Conservation (phyloP, 2,329 filamentous ascomycete genomes). For the Penicillium rolfsii region DNA sequence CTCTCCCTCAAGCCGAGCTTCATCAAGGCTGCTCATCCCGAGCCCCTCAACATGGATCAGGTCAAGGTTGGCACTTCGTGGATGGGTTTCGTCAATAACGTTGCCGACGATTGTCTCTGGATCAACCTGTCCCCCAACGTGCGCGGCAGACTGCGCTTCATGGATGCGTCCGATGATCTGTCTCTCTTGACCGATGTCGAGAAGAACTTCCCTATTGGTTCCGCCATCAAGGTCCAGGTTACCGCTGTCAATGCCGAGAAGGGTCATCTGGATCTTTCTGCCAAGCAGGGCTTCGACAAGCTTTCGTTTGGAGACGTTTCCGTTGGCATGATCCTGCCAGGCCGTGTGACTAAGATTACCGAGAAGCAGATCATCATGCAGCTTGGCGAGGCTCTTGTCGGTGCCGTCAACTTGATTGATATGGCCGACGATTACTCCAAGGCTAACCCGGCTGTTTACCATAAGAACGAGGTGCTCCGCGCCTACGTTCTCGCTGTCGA, state of each 20-base stretch:
- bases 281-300: slow-evolving; percentile 64
- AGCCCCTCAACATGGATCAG: slow-evolving; percentile 71
- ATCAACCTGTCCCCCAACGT: slow-evolving; percentile 87
- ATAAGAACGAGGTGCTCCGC: slow-evolving; percentile 82
- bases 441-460: slow-evolving; percentile 73
- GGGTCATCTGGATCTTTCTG: slow-evolving; percentile 81
- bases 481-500: slow-evolving; percentile 86
- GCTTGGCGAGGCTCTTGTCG: slow-evolving; percentile 77
- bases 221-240: slow-evolving; percentile 79
- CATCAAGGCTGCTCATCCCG: slow-evolving; percentile 57
- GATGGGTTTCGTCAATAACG: slow-evolving; percentile 89
- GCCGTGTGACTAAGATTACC: slow-evolving; percentile 80
- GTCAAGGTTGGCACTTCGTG: slow-evolving; percentile 72
- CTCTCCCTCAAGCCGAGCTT: slow-evolving; percentile 76
- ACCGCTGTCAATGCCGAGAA: slow-evolving; percentile 72
- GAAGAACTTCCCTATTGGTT: slow-evolving; percentile 85
- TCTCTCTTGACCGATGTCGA: slow-evolving; percentile 75
- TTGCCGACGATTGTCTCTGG: slow-evolving; percentile 79
- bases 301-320: slow-evolving; percentile 73
- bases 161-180: slow-evolving; percentile 86
- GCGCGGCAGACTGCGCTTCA: slow-evolving; percentile 76
- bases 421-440: slow-evolving; percentile 84
- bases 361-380: slow-evolving; percentile 85
- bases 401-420: slow-evolving; percentile 79
- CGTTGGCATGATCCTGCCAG: slow-evolving; percentile 78